Conservation (phyloP, 305 asterid species). For the Fraxinus dipetala region DNA sequence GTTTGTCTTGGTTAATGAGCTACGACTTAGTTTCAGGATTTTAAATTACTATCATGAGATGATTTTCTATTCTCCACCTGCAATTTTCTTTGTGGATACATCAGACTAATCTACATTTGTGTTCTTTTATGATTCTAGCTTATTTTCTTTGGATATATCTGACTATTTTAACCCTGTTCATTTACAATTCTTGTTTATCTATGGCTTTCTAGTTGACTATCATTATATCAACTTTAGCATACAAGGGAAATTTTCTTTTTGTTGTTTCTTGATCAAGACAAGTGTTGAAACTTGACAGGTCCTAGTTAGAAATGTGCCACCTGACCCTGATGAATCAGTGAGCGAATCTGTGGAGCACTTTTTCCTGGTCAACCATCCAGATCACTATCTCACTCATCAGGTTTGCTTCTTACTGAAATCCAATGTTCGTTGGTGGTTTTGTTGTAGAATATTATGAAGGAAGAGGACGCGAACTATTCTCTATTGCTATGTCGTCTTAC, state of each 20-base stretch:
- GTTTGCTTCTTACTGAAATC: slow-evolving; percentile 32
- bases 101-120: background rate
- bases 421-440: background rate
- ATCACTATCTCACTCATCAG: slow-evolving; percentile 90
- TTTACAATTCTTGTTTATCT: slow-evolving; percentile 16
- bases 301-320: slow-evolving; percentile 88
- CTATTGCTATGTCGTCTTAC: slow-evolving; percentile 1
- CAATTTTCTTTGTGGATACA: slow-evolving; percentile 13
- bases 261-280: slow-evolving; percentile 12
- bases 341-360: slow-evolving; percentile 88
- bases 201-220: background rate
- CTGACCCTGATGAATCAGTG: slow-evolving; percentile 87
- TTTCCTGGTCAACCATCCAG: slow-evolving; percentile 97
- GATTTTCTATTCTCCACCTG: background rate
- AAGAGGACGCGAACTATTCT: slow-evolving; percentile 12
- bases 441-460: background rate
- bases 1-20: background rate
- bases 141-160: slow-evolving; percentile 6
- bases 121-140: slow-evolving; percentile 14
- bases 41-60: background rate
- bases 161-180: background rate
- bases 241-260: slow-evolving; percentile 7
- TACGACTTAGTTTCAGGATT: background rate
- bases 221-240: background rate
- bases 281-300: slow-evolving; percentile 50